Conservation (phyloP, 1,284 basidiomycete species). For the Ustilago curta region DNA sequence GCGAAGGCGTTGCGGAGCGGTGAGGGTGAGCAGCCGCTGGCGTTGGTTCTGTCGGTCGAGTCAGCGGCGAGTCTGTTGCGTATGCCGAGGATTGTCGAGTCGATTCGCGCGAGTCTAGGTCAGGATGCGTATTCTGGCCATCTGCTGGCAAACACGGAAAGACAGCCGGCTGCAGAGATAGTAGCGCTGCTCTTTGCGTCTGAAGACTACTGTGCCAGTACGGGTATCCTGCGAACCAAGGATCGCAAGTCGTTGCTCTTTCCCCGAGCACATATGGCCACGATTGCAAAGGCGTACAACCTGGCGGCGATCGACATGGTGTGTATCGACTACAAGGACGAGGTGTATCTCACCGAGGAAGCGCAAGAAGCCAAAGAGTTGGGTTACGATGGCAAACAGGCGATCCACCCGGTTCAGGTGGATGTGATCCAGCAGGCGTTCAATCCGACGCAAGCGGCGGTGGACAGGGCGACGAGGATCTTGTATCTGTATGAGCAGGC, state of each 20-base stretch:
- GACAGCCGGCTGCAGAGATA: constrained; percentile 19
- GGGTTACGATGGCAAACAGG: constrained; percentile 75
- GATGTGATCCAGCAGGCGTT: constrained; percentile 81
- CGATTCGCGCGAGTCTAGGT: constrained; percentile 10
- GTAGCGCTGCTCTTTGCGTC: constrained; percentile 63
- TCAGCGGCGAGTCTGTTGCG: constrained; percentile 57
- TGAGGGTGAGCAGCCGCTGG: constrained; percentile 22
- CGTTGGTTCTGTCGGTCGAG: constrained; percentile 63
- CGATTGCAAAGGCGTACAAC: constrained; percentile 84
- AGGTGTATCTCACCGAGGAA: constrained; percentile 78
- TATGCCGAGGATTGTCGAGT: constrained; percentile 57
- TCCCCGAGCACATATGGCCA: constrained; percentile 85
- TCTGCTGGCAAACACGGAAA: not conserved
- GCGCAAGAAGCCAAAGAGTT: constrained; percentile 75
- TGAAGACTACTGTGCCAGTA: constrained; percentile 78
- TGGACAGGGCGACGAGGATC: constrained; percentile 81
- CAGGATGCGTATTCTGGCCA: constrained; percentile 5
- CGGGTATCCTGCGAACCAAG: constrained; percentile 82
- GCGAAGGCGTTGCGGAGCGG: constrained; percentile 29
- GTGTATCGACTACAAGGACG: constrained; percentile 88
- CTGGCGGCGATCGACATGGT: constrained; percentile 86
- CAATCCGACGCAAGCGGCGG: constrained; percentile 81
- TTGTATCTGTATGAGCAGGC: constrained; percentile 70
- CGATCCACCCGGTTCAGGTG: constrained; percentile 90
- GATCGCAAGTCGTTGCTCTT: constrained; percentile 82